Base-by-base conservation (phyloP, 352 stramenopile species). In the Globisporangium echinulatum region DNA sequence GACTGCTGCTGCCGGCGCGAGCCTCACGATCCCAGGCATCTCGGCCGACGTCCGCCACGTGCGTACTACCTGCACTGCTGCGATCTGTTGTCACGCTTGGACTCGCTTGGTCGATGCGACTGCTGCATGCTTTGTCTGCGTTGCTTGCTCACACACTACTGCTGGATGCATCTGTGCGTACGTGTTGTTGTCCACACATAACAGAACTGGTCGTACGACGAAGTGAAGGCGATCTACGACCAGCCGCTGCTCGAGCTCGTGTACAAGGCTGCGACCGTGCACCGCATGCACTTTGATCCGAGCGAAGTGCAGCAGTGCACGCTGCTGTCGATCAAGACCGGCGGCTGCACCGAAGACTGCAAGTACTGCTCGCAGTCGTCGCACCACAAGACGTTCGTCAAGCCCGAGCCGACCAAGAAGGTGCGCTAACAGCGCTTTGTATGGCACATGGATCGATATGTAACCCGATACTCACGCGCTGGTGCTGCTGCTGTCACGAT, bases 301-400 rank as follows among this genome's bases (percentile, higher is more conserved):
- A 88, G 83, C 11, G 96, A 99, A 65, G 96, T 99, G 40, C 96
- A 99, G 73, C 96, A 98, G 72, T 98, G 96, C 74, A 99, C 96
- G 38, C 74, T 99, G 36, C 75, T 99, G 40, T 97, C 85, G 56
- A 98, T 99, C 82, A 99, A 99, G 86, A 99, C 96, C 3, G 96
- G 96, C 42, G 96, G 90, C 39, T 97, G 90, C 70, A 96, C 89
- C 2, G 90, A 97, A 66, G 94, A 86, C 87, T 96, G 86, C 81
- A 92, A 89, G 54, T 99, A 99, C 78, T 99, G 96, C 85, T 98
- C 90, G 33, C 96, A 98, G 74, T 98, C 88, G 44, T 92, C 92
- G 58, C 85, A 85, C 49, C 88, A 99, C 79, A 98, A 98, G 77
- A 99, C 96, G n/a, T 98, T 98, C 71, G 96, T 99, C 68, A 99